Conservation (phyloP, 2,329 filamentous ascomycete genomes). For the Rugonectria rugulosa region DNA sequence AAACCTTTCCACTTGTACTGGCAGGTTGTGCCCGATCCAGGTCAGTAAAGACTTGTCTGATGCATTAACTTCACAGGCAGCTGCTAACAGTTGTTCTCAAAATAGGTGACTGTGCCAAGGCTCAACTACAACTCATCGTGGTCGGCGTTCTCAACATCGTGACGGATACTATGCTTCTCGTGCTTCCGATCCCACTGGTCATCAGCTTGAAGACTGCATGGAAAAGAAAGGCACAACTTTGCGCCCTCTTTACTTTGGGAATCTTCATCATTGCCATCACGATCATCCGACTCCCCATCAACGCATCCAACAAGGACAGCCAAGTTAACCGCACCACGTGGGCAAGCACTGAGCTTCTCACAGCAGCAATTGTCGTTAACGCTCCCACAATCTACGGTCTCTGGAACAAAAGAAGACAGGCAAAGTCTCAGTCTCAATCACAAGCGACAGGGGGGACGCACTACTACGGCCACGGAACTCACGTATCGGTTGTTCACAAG, state of each 20-base stretch:
- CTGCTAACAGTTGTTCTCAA: background rate
- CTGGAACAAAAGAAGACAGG: constrained; percentile 39
- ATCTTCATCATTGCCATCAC: constrained; percentile 50
- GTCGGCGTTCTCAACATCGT: constrained; percentile 32
- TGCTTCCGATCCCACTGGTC: constrained; percentile 37
- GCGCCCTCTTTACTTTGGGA: constrained; percentile 47
- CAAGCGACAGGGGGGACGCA: constrained; percentile 4
- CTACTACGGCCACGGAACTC: constrained; percentile 6
- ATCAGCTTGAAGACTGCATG: constrained; percentile 39
- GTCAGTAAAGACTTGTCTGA: background rate
- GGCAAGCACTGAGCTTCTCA: constrained; percentile 48
- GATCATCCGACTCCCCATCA: constrained; percentile 48
- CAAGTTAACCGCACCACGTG: constrained; percentile 48
- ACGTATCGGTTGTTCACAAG: background rate
- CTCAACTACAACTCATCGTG: constrained; percentile 30
- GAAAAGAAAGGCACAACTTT: constrained; percentile 43
- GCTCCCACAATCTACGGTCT: constrained; percentile 46
- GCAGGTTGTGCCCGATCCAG: constrained; percentile 29
- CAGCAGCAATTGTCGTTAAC: constrained; percentile 47
- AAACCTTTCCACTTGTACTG: constrained; percentile 26
- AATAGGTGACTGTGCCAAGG: constrained; percentile 24
- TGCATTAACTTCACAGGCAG: background rate
- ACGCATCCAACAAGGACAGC: constrained; percentile 42
- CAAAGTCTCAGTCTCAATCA: constrained; percentile 21
- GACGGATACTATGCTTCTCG: constrained; percentile 42